Conservation (phyloP, 164 flowering plant species). For the Litsea cubeba region DNA sequence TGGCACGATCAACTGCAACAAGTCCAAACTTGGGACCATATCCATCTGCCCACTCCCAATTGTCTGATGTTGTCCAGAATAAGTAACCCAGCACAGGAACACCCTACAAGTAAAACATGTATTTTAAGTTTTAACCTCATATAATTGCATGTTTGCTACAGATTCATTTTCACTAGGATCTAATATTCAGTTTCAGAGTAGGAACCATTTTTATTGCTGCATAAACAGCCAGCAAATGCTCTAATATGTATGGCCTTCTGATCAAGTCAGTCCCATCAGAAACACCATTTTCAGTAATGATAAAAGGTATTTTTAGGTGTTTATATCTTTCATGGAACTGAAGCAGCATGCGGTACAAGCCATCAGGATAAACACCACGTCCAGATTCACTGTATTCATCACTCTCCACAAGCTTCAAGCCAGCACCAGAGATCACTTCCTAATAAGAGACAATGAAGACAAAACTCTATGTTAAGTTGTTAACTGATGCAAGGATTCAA, state of each 20-base stretch:
- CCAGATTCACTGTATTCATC: conserved; percentile 99
- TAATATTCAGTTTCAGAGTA: conserved; percentile 9
- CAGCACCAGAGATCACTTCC: conserved; percentile 83
- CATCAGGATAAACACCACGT: conserved; percentile 95
- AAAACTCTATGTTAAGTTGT: background rate
- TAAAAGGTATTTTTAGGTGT: conserved; percentile 71
- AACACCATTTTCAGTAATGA: conserved; percentile 86
- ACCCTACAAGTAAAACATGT: conserved; percentile 43
- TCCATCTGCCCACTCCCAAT: conserved; percentile 99
- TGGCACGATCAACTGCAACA: conserved; percentile 90
- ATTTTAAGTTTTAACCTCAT: conserved; percentile 1
- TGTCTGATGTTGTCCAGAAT: conserved; percentile 96
- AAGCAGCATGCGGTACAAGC: conserved; percentile 76
- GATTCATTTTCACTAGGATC: background rate
- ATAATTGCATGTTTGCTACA: background rate
- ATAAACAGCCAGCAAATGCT: conserved; percentile 84
- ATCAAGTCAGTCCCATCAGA: conserved; percentile 95
- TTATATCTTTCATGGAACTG: conserved; percentile 92
- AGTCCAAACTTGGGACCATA: conserved; percentile 99
- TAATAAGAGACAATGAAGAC: conserved; percentile 21
- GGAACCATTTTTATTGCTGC: conserved; percentile 81
- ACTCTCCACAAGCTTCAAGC: conserved; percentile 72
- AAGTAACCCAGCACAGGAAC: conserved; percentile 88
- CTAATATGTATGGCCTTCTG: conserved; percentile 76
- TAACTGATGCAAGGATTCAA: background rate